phyloP scores from a whole-genome alignment of 2,329 filamentous ascomycete species.

The Pseudogymnoascus sp. region DNA sequence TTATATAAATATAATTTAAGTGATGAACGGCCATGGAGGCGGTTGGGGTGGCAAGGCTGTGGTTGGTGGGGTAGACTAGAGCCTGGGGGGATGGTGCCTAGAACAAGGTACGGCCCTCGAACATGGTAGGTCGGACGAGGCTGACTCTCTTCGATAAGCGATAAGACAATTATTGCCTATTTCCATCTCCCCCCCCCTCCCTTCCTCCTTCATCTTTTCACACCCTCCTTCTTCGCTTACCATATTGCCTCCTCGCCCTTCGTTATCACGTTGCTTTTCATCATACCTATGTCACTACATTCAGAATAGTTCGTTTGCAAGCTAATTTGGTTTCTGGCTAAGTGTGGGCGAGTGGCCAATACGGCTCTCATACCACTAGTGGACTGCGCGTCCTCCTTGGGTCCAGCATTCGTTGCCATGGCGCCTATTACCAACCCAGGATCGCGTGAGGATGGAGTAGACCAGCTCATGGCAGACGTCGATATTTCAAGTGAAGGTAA shows the following conservation, averaged over 20 bases:
- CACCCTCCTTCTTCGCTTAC: not conserved
- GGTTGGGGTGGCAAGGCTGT: not conserved
- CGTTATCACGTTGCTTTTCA: not conserved
- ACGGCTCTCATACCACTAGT: not conserved
- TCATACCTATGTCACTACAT: not conserved
- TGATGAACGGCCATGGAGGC: not conserved
- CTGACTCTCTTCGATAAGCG: slow-evolving; percentile 9
- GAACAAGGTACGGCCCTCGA: not conserved
- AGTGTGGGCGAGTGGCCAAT: not conserved
- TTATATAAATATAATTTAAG: not conserved
- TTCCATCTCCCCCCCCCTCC: not conserved
- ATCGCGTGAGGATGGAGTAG: not conserved
- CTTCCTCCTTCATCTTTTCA: slow-evolving; percentile 4
- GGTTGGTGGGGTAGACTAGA: slow-evolving; percentile 5
- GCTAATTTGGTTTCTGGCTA: not conserved
- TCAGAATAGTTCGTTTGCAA: not conserved
- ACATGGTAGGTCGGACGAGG: slow-evolving; percentile 3
- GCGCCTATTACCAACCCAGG: not conserved
- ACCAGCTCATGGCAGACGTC: not conserved
- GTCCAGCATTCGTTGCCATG: not conserved
- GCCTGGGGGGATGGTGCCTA: not conserved
- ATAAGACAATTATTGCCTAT: slow-evolving; percentile 11
- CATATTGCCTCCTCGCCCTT: not conserved
- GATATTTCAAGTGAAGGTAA: slow-evolving; percentile 1
- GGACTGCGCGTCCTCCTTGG: not conserved